phyloP scores from a whole-genome alignment of 108 stramenopile genomes.

The Cyclotella cryptica region DNA sequence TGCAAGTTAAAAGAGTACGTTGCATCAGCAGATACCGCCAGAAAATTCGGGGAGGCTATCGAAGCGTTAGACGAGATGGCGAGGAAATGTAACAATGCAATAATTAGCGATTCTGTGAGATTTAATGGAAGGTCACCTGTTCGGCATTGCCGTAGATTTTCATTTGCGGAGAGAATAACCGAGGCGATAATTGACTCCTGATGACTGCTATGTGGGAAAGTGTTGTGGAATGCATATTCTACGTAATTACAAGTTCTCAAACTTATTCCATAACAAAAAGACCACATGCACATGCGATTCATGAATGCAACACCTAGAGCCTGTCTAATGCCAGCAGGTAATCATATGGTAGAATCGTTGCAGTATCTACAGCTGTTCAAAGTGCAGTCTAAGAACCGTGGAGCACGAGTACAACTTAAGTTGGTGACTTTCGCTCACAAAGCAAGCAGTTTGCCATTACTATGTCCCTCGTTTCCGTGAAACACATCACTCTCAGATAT shows the following conservation, averaged over 20 bases:
- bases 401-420: not conserved
- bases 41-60: not conserved
- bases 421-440: not conserved
- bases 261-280: too few species aligned
- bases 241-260: too few species aligned
- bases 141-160: not conserved
- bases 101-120: slow-evolving; percentile 3
- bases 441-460: not conserved
- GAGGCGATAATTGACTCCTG: not conserved
- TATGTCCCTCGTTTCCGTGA: slow-evolving; percentile 7
- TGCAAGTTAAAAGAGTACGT: not conserved
- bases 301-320: too few species aligned
- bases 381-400: too few species aligned
- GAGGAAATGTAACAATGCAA: not conserved
- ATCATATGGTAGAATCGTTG: too few species aligned
- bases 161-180: not conserved
- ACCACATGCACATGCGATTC: too few species aligned
- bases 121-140: slow-evolving; percentile 8
- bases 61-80: not conserved
- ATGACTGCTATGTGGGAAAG: too few species aligned
- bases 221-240: too few species aligned
- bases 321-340: too few species aligned
- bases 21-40: not conserved
- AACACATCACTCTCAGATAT: slow-evolving; percentile 56
- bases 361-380: too few species aligned